Evolutionary conservation across 2,329 filamentous ascomycete species (phyloP), one percentile per base, ranked within the genome.

Genomic region (Cladosporium colombiae): DNA sequence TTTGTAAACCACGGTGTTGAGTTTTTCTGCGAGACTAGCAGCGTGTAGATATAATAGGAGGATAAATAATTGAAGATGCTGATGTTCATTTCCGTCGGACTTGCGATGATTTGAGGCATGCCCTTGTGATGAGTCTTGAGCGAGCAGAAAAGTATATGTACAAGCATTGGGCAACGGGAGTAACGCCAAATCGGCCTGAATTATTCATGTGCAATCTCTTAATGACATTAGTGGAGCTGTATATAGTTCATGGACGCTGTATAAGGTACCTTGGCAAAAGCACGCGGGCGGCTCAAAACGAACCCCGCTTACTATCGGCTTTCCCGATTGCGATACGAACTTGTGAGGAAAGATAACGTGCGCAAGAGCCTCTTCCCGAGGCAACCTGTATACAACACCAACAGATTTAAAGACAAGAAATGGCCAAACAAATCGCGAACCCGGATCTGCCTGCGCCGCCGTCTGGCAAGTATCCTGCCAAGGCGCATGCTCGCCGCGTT

Each of bases 401-500:
- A 35, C 55, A 18, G 6, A 18, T 7, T 13, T 0, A 29, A 16
- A 67, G 11, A 79, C 10, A 8, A 55, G 31, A 35, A 35, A 65
- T 65, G 33, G 67, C 67, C 35, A 72, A 70, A 66, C 66, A 73
- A 35, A 76, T 78, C 53, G 76, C 76, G 40, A 78, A 78, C 62
- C 74, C 74, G 13, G 65, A 75, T 46, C 65, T 78, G 25, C 76
- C 76, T 11, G 60, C 71, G 16, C 74, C 76, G 55, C 76, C 76
- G 5, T 66, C 69, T 64, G 84, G 82, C 65, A 89, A 88, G 77
- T 89, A 89, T 73, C 95, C 95, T 27, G 94, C 91, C 73, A 98
- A 97, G 82, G 84, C 86, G 31, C 95, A 99, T 79, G 92, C 91
- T 67, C 86, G 86, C 72, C 89, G 90, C 68, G 93, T 98, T n/a